These are phyloP conservation scores for Penicillium sp. DNA, from an alignment of 2,329 filamentous ascomycete genomes.

Conservation along the genomic window DNA sequence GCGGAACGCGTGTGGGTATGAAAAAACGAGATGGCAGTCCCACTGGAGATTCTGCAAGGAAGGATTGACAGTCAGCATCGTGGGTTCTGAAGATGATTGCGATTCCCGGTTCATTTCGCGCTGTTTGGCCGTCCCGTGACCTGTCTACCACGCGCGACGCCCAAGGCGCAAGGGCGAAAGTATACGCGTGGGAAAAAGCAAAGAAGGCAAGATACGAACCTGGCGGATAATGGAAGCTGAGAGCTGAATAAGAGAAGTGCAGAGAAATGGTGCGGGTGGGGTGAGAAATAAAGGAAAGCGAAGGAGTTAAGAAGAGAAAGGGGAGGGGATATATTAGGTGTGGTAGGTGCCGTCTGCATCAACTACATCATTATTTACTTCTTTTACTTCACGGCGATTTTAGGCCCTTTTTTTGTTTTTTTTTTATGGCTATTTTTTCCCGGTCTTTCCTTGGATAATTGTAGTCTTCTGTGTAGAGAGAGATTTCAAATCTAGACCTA, in stretches of 20 bases:
- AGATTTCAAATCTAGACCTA: not conserved
- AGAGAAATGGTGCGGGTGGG: not conserved
- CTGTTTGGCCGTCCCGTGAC: not conserved
- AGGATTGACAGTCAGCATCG: constrained; percentile 13
- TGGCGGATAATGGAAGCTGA: not conserved
- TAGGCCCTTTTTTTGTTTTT: not conserved
- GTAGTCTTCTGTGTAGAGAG: not conserved
- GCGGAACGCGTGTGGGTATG: constrained; percentile 10
- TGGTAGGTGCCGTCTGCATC: constrained; percentile 26
- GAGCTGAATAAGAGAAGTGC: not conserved
- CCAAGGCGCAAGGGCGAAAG: not conserved
- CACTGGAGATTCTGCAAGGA: constrained; percentile 7
- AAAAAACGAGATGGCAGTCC: not conserved
- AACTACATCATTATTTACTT: constrained; percentile 24
- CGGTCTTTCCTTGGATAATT: not conserved
- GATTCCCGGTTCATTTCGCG: not conserved
- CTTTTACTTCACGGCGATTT: not conserved
- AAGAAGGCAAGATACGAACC: not conserved
- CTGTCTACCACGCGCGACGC: not conserved
- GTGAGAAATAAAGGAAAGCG: not conserved
- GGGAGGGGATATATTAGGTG: constrained; percentile 22
- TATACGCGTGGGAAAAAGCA: not conserved
- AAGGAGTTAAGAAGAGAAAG: constrained; percentile 9
- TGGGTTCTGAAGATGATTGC: not conserved
- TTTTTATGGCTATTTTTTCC: not conserved